Conservation (phyloP, 2,329 filamentous ascomycete genomes). For the Pyrenophora seminiperda region DNA sequence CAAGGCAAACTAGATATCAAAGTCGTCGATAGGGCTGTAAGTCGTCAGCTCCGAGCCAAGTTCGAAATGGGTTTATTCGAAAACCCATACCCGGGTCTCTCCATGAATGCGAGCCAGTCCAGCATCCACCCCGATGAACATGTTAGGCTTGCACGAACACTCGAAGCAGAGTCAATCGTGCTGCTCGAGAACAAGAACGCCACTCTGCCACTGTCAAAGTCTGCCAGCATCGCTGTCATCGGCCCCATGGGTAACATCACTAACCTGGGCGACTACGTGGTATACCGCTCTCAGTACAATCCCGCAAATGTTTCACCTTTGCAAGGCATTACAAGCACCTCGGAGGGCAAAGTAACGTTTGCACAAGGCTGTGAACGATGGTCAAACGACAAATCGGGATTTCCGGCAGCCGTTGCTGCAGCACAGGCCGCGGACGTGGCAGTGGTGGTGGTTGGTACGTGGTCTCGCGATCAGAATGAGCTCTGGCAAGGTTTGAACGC, state of each 20-base stretch:
- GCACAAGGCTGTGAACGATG: conserved; percentile 74
- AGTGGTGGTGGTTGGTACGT: conserved; percentile 75
- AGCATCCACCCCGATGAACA: conserved; percentile 67
- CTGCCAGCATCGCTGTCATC: conserved; percentile 72
- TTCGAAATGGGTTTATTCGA: conserved; percentile 75
- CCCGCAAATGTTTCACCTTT: conserved; percentile 69
- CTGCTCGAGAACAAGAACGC: conserved; percentile 73
- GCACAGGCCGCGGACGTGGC: conserved; percentile 72
- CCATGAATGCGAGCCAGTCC: conserved; percentile 59
- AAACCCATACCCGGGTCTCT: conserved; percentile 66
- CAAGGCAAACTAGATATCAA: conserved; percentile 64
- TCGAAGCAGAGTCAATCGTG: conserved; percentile 72
- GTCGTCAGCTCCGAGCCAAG: conserved; percentile 68
- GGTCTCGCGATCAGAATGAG: conserved; percentile 73
- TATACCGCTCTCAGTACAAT: conserved; percentile 64
- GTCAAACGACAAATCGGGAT: conserved; percentile 71
- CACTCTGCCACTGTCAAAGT: conserved; percentile 68
- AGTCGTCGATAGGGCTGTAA: conserved; percentile 69
- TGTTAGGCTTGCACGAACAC: conserved; percentile 64
- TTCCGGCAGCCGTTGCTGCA: conserved; percentile 67
- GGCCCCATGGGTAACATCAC: conserved; percentile 68
- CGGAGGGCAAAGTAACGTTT: conserved; percentile 66
- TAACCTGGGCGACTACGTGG: conserved; percentile 75
- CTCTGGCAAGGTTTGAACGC: conserved; percentile 74
- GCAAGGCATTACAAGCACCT: conserved; percentile 67